phyloP scores from a whole-genome alignment of 805 yeast genomes.

The Myxozyma neglecta region DNA sequence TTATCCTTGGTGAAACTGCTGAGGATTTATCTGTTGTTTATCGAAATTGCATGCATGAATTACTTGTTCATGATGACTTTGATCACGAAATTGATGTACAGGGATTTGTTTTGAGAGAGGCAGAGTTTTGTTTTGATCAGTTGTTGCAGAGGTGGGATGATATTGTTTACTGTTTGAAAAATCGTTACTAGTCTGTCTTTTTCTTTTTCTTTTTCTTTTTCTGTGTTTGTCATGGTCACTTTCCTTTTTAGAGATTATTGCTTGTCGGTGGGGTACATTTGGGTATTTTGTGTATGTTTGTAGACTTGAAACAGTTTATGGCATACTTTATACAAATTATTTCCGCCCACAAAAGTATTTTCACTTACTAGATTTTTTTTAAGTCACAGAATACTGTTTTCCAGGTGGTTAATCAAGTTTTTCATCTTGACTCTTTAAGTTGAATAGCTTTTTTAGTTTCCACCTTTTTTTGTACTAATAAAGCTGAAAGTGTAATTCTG shows the following conservation, averaged over 20 bases:
- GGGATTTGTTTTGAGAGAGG: not conserved
- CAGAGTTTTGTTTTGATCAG: not conserved
- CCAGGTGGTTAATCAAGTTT: too few species aligned
- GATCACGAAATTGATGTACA: constrained; percentile 1
- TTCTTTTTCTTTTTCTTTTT: not conserved
- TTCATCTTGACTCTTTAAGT: too few species aligned
- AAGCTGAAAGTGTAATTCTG: not conserved
- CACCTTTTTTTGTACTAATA: not conserved
- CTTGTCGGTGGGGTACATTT: too few species aligned
- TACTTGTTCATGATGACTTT: not conserved
- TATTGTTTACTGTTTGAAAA: not conserved
- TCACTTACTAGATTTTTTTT: too few species aligned
- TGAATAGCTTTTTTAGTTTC: too few species aligned
- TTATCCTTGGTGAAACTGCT: not conserved
- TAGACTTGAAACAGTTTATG: not conserved
- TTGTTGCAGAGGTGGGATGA: not conserved
- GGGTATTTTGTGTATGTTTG: not conserved
- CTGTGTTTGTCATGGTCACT: too few species aligned
- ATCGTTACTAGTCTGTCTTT: not conserved
- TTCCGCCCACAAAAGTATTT: not conserved
- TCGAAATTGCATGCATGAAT: not conserved
- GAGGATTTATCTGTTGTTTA: not conserved
- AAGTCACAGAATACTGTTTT: too few species aligned
- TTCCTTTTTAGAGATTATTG: too few species aligned
- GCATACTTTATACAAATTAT: not conserved